Evolutionary conservation across 2,329 filamentous ascomycete genomes (phyloP).

Genomic region (Lachnum nothofagi): DNA sequence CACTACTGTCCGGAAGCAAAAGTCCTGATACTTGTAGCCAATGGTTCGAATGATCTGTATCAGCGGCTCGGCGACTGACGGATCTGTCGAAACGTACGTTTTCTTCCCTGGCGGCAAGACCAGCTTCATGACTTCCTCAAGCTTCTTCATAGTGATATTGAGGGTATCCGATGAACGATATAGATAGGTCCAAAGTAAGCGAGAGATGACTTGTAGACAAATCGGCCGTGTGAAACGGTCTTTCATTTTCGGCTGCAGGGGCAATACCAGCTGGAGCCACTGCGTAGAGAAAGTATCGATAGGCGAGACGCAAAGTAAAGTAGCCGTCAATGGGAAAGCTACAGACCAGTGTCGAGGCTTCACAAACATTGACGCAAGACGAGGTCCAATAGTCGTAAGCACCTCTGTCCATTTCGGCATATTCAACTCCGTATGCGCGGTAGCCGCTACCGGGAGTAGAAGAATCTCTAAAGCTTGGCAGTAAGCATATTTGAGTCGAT

Average conservation of each 20-base stretch:
- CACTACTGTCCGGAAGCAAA: conserved; percentile 88
- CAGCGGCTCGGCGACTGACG: conserved; percentile 77
- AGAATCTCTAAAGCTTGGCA: conserved; percentile 87
- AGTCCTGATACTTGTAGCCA: conserved; percentile 86
- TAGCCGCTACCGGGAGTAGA: conserved; percentile 79
- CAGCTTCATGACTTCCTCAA: conserved; percentile 84
- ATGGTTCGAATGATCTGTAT: conserved; percentile 94
- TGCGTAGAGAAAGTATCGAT: conserved; percentile 77
- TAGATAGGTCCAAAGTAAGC: conserved; percentile 89
- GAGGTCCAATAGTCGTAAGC: conserved; percentile 69
- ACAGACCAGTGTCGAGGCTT: conserved; percentile 91
- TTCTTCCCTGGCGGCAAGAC: conserved; percentile 76
- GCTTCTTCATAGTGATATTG: conserved; percentile 64
- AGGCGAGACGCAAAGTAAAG: conserved; percentile 82
- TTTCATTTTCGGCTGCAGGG: conserved; percentile 75
- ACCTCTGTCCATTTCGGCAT: conserved; percentile 84
- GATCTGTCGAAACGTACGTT: conserved; percentile 76
- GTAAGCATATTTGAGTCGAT: conserved; percentile 86
- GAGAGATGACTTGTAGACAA: conserved; percentile 82
- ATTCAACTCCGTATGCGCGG: conserved; percentile 70
- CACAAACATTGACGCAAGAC: conserved; percentile 75
- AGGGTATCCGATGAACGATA: conserved; percentile 74
- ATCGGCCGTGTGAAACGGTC: conserved; percentile 73
- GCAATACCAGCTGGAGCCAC: conserved; percentile 77
- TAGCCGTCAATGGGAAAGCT: conserved; percentile 81